Base-by-base conservation (phyloP, 2,329 filamentous ascomycete species). In the Cercospora berteroae region DNA sequence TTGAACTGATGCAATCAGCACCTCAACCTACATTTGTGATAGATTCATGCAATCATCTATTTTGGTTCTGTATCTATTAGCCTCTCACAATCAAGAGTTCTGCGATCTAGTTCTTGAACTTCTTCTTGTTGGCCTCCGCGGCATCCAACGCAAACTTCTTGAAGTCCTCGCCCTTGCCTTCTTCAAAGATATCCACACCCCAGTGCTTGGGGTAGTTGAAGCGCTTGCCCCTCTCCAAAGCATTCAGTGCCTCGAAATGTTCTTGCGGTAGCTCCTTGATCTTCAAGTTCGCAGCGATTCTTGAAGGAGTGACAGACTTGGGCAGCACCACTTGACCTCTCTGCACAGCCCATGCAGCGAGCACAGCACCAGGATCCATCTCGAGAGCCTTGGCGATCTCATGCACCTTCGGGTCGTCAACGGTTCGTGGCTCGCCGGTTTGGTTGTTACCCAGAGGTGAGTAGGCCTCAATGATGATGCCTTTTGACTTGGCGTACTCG, bases 111-210 rank as follows among this genome's bases (percentile, higher is more conserved):
- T 69, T 68, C 2, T 67, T 74, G 63, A 80, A 80, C 67, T 79
- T 80, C 20, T 70, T 72, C 70, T 78, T 73, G 72, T 80, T 80
- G 70, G 78, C 77, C 39, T 76, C 75, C 0, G 72, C 80, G 5
- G 75, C 71, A 33, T 79, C 79, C 60, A 60, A 67, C 9, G 78
- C 80, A 57, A 76, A 72, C 20, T 74, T 70, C 72, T 77, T 77
- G 4, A 79, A 75, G 42, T 76, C 73, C 4, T 78, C 78, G 20
- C 81, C 79, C 1, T 79, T 78, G 0, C 79, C 70, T 72, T 83
- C 81, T 25, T 80, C 78, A 67, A 83, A 83, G 29, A 83, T 82
- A 69, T 83, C 80, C 50, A 77, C 78, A 0, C 81, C 82, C 82
- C 80, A 83, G 12, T 76, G 69, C 4, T 75, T 72, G 16, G 80